These are phyloP conservation scores for Capronia coronata DNA, from an alignment of 2,329 filamentous ascomycete genomes.

Conservation along the genomic window DNA sequence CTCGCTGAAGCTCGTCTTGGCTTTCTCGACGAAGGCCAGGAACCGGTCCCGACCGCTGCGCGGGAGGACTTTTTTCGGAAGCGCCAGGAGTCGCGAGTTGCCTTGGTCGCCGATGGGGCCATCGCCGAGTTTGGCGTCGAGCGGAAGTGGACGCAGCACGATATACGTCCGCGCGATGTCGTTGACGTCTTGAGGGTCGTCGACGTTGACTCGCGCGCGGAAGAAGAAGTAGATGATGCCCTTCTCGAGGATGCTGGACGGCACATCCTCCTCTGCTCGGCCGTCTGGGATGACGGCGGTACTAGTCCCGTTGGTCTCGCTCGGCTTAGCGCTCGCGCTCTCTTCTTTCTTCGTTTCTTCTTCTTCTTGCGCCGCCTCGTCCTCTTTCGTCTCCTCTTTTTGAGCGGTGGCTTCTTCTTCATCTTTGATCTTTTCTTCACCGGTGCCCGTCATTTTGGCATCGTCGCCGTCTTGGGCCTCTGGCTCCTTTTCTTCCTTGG, in stretches of 20 bases:
- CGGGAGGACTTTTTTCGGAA: conserved; percentile 81
- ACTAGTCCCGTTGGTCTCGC: conserved; percentile 20
- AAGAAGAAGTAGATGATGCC: conserved; percentile 90
- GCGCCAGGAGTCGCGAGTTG: conserved; percentile 64
- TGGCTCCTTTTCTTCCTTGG: conserved; percentile 28
- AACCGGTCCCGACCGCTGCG: conserved; percentile 62
- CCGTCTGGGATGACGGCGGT: conserved; percentile 46
- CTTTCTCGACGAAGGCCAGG: conserved; percentile 78
- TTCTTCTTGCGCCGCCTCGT: neutral
- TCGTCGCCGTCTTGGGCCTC: conserved; percentile 19
- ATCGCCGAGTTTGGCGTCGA: conserved; percentile 61
- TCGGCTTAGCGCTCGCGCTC: conserved; percentile 3
- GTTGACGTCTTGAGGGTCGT: conserved; percentile 60
- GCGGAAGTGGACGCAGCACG: conserved; percentile 65
- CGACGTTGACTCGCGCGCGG: conserved; percentile 66
- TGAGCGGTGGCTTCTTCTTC: conserved; percentile 6
- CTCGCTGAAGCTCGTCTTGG: conserved; percentile 56
- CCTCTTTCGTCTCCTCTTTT: neutral
- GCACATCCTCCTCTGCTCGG: conserved; percentile 45
- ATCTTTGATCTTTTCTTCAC: conserved; percentile 8
- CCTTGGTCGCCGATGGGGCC: conserved; percentile 50
- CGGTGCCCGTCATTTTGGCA: conserved; percentile 7
- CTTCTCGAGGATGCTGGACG: conserved; percentile 70
- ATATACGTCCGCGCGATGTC: conserved; percentile 76
- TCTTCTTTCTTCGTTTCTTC: conserved; percentile 12